Base-by-base conservation (phyloP, 2,329 filamentous ascomycete species). In the Trichoderma afroharzianum region DNA sequence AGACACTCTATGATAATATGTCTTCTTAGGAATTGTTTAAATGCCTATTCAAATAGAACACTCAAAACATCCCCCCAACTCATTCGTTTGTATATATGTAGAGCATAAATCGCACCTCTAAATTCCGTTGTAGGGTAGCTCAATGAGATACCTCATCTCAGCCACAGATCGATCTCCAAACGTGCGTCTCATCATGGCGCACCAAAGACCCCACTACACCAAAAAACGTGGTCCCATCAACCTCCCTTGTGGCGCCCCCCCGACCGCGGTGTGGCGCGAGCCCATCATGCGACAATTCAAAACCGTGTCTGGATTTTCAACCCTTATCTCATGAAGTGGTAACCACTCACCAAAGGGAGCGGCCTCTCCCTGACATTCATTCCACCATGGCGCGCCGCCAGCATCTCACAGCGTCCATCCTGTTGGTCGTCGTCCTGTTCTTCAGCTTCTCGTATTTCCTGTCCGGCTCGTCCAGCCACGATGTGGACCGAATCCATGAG, bases 401-500 rank as follows among this genome's bases (percentile, higher is more conserved):
- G 74, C 85, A 88, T 75, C 79, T 90, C 72, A 83, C 87, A 33
- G 77, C 88, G 74, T 81, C 87, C 63, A 77, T 91, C 73, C 78
- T 89, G 63, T 77, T 91, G 74, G 84, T 85, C 74, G 83, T 89
- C 75, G 82, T 86, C 72, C 81, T 87, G 73, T 85, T 91, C 76
- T 82, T 88, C 68, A 85, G 88, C 76, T 75, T 92, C 71, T 86
- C 88, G 53, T 87, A 91, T 74, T 83, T 88, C 74, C 87, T 90
- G 75, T 87, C 89, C 69, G 84, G 87, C 39, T 67, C 71, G 43
- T 43, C 70, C 18, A 71, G 68, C 28, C 68, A 62, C 43, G 39
- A 32, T 55, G 66, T 58, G 62, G 33, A 57, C 47, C 63, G 39
- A 62, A 63, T 36, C 39, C 57, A 74, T 73, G 75, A 72, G 57